A percentile compares a stretch with the other conserved stretches of the same genome.
Conservation (phyloP, 2,329 filamentous ascomycete species). For the Diaporthe amygdali region DNA sequence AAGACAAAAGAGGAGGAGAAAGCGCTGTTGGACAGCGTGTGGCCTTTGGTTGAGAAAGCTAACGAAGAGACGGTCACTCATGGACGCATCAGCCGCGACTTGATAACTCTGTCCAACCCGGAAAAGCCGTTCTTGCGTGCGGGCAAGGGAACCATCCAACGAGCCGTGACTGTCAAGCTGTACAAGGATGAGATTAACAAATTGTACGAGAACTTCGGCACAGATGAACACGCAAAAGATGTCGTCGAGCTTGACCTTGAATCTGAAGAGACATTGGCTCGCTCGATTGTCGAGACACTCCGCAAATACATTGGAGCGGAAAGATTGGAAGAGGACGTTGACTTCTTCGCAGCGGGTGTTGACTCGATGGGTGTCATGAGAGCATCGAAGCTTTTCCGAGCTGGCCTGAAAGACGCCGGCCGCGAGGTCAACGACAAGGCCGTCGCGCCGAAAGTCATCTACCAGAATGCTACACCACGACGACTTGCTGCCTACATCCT, state of each 20-base stretch:
- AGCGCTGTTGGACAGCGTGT: constrained; percentile 47
- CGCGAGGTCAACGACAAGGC: constrained; percentile 17
- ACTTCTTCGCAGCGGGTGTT: constrained; percentile 45
- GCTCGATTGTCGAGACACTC: constrained; percentile 32
- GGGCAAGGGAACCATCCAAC: constrained; percentile 52
- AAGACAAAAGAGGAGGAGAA: constrained; percentile 32
- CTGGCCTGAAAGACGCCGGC: constrained; percentile 28
- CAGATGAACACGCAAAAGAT: constrained; percentile 8
- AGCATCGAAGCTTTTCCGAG: constrained; percentile 27
- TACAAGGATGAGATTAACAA: constrained; percentile 50
- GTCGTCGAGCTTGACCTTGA: constrained; percentile 28
- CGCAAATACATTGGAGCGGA: constrained; percentile 25
- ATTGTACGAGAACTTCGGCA: constrained; percentile 41
- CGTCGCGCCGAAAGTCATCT: constrained; percentile 33
- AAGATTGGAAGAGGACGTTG: constrained; percentile 32
- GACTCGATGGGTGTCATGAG: constrained; percentile 46
- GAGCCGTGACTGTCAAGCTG: constrained; percentile 41
- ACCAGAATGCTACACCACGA: constrained; percentile 35
- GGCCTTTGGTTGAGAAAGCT: constrained; percentile 46
- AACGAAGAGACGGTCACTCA: constrained; percentile 51
- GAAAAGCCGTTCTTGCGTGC: constrained; percentile 49
- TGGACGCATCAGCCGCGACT: constrained; percentile 47
- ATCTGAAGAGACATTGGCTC: constrained; percentile 30
- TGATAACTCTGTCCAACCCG: constrained; percentile 44
- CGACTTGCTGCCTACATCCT: constrained; percentile 32